Conservation (phyloP, 306 rosid genomes). For the Spatholobus suberectus region DNA sequence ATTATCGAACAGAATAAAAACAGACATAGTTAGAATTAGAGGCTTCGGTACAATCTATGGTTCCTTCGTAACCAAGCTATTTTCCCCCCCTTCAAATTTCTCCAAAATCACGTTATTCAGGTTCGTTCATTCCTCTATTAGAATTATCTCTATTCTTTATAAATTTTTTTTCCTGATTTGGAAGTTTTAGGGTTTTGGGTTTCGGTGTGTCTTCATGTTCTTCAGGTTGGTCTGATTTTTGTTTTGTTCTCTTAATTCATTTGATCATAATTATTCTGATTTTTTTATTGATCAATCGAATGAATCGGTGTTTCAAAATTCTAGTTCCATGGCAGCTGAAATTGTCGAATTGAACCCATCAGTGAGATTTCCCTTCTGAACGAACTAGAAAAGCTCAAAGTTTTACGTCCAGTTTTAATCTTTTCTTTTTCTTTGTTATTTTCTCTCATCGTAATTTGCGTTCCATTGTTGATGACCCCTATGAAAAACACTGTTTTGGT, state of each 20-base stretch:
- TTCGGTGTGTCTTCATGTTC: conserved; percentile 37
- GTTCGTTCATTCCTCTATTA: conserved; percentile 33
- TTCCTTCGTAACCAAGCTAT: conserved; percentile 30
- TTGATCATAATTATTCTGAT: conserved; percentile 2
- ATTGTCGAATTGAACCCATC: not conserved
- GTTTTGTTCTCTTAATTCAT: not conserved
- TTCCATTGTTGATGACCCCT: not conserved
- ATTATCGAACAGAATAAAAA: conserved; percentile 13
- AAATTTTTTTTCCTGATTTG: not conserved
- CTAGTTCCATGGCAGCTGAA: conserved; percentile 1
- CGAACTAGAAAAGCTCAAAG: not conserved
- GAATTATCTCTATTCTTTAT: not conserved
- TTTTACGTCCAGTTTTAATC: not conserved
- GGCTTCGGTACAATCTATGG: conserved; percentile 29
- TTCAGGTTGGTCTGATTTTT: conserved; percentile 34
- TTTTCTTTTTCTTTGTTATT: not conserved
- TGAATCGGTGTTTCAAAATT: not conserved
- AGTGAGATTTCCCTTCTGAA: not conserved
- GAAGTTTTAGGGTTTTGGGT: conserved; percentile 56
- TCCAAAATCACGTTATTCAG: conserved; percentile 48
- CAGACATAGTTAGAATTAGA: not conserved
- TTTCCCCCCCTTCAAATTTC: conserved; percentile 11
- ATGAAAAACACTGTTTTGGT: not conserved
- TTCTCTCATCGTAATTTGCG: not conserved
- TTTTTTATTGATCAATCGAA: not conserved